These are phyloP conservation scores for Ganoderma leucocontextum DNA, from an alignment of 1,284 basidiomycete genomes.

Conservation along the genomic window DNA sequence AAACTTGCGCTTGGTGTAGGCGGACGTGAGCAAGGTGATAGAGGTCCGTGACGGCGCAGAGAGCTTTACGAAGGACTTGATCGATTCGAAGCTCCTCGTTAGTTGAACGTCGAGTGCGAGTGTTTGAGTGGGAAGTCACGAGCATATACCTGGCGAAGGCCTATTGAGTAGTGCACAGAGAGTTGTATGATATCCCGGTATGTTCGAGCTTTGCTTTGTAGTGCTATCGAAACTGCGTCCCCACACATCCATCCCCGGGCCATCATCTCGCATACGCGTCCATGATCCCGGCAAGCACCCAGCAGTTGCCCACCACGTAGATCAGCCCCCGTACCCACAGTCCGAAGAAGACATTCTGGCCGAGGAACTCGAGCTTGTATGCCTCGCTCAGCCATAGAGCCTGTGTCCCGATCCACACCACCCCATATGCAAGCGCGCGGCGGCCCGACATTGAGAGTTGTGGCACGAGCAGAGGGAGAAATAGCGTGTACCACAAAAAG, in stretches of 20 bases:
- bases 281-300: slow-evolving; percentile 76
- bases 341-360: slow-evolving; percentile 71
- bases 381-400: slow-evolving; percentile 88
- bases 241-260: background rate
- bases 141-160: background rate
- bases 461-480: slow-evolving; percentile 86
- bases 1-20: slow-evolving; percentile 51
- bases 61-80: slow-evolving; percentile 73
- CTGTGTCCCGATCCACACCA: slow-evolving; percentile 83
- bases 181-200: slow-evolving; percentile 27
- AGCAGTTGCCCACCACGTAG: slow-evolving; percentile 80
- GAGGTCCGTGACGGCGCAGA: slow-evolving; percentile 86
- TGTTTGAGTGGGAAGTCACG: background rate
- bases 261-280: slow-evolving; percentile 48
- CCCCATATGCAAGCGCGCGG: slow-evolving; percentile 53
- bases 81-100: slow-evolving; percentile 69
- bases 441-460: slow-evolving; percentile 60
- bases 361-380: slow-evolving; percentile 90
- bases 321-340: slow-evolving; percentile 84
- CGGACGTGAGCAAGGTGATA: slow-evolving; percentile 77
- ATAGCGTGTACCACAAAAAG: slow-evolving; percentile 96
- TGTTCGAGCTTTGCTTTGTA: slow-evolving; percentile 20
- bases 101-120: background rate
- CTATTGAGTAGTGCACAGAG: slow-evolving; percentile 4
- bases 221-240: slow-evolving; percentile 25